Conservation (phyloP, 495 filamentous ascomycete genomes). For the Parachaetomium inaequale region DNA sequence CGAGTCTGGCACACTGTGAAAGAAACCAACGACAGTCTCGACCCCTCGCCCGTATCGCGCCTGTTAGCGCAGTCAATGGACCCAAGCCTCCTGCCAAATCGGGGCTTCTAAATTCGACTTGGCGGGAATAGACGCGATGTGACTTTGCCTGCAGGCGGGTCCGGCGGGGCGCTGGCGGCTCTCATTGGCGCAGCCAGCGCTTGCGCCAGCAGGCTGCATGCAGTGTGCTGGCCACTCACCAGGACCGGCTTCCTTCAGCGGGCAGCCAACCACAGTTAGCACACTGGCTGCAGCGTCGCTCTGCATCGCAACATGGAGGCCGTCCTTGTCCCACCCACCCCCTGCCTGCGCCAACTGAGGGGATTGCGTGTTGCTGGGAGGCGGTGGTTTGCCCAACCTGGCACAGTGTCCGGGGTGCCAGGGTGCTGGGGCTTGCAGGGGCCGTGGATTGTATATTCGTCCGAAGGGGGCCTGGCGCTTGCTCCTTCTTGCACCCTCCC, state of each 20-base stretch:
- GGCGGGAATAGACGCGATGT: constrained; percentile 36
- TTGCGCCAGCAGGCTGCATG: constrained; percentile 34
- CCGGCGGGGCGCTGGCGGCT: constrained; percentile 9
- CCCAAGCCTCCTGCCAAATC: constrained; percentile 9
- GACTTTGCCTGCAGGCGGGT: constrained; percentile 29
- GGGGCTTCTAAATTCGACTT: constrained; percentile 17
- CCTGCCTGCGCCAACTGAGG: background rate
- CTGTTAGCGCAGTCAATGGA: background rate
- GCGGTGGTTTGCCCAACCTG: constrained; percentile 8
- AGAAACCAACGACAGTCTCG: background rate
- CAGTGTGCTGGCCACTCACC: constrained; percentile 19
- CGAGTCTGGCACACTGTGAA: background rate
- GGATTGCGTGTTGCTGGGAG: background rate
- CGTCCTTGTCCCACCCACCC: constrained; percentile 5
- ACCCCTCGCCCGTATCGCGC: background rate
- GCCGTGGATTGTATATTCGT: background rate
- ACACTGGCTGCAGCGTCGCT: background rate
- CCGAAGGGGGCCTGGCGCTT: background rate
- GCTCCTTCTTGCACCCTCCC: background rate
- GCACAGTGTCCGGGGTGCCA: background rate
- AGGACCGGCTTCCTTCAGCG: constrained; percentile 12
- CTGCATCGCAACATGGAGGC: background rate
- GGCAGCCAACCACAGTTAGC: constrained; percentile 21
- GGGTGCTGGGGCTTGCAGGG: background rate
- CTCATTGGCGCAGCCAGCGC: constrained; percentile 30